These are phyloP conservation scores for Populus tomentosa DNA, from an alignment of 441 rosid genomes.

Conservation along the genomic window DNA sequence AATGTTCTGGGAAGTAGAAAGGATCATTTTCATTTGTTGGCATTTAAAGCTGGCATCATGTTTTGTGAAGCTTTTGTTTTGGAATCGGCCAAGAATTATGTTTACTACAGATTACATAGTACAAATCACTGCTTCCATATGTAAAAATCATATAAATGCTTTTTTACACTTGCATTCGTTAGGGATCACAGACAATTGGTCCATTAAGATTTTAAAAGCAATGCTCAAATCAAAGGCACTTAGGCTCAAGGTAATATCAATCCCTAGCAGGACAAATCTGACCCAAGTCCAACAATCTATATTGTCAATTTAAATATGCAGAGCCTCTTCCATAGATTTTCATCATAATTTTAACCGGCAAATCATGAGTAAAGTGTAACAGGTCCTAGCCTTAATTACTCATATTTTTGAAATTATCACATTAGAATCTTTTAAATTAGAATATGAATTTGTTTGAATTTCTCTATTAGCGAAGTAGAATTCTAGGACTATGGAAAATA, in stretches of 20 bases:
- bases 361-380: too few relatives aligned
- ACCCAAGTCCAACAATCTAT: background rate
- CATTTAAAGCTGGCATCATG: background rate
- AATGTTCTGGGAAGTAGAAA: background rate
- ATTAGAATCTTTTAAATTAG: too few relatives aligned
- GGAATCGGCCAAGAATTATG: background rate
- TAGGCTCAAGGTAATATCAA: background rate
- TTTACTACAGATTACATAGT: background rate
- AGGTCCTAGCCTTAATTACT: too few relatives aligned
- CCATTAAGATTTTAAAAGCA: background rate
- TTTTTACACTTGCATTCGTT: background rate
- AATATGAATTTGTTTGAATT: too few relatives aligned
- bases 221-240: background rate
- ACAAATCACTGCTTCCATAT: background rate
- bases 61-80: background rate
- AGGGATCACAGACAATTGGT: background rate
- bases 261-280: background rate
- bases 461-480: too few relatives aligned
- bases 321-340: too few relatives aligned
- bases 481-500: too few relatives aligned
- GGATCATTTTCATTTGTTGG: background rate
- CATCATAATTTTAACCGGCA: background rate
- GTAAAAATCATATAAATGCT: too few relatives aligned
- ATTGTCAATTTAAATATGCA: background rate
- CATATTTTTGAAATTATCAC: too few relatives aligned